These are phyloP conservation scores for Tuber borchii DNA, from an alignment of 495 filamentous ascomycete species.

Conservation along the genomic window DNA sequence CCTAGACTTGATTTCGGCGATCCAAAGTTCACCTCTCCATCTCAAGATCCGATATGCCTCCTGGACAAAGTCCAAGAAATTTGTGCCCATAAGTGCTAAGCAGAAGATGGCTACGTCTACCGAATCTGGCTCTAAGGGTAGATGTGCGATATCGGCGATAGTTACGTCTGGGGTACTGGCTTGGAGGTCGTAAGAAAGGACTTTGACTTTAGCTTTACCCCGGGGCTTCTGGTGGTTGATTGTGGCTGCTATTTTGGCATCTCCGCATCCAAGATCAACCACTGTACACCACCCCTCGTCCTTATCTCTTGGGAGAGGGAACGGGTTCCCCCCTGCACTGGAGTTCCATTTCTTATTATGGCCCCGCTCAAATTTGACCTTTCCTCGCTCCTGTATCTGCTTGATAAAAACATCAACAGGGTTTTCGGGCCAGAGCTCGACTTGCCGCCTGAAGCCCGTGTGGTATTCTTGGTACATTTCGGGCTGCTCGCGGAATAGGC, in stretches of 20 bases:
- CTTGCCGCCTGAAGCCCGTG: conserved; percentile 86
- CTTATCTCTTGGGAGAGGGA: conserved; percentile 40
- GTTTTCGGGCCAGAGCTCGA: conserved; percentile 91
- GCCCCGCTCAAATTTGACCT: conserved; percentile 40
- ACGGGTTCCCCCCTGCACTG: conserved; percentile 28
- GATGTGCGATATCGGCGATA: conserved; percentile 74
- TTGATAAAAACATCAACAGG: conserved; percentile 77
- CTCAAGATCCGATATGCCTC: conserved; percentile 85
- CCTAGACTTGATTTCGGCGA: conserved; percentile 89
- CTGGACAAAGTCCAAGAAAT: conserved; percentile 91
- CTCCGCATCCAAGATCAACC: conserved; percentile 78
- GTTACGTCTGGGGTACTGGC: conserved; percentile 64
- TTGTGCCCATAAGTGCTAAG: conserved; percentile 95
- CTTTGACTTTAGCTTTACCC: conserved; percentile 48
- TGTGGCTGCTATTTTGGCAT: conserved; percentile 60
- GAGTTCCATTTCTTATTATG: conserved; percentile 42
- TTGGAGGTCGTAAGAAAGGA: conserved; percentile 59
- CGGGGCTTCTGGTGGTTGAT: conserved; percentile 48
- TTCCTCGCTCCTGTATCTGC: conserved; percentile 56
- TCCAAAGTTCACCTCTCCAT: conserved; percentile 91
- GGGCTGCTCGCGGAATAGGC: conserved; percentile 70
- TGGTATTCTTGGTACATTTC: conserved; percentile 94
- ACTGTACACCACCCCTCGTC: conserved; percentile 62
- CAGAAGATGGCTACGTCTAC: conserved; percentile 89
- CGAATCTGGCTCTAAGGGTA: conserved; percentile 63